Evolutionary conservation across 148 eudicot species (phyloP).

Genomic region (Chenopodium formosanum): DNA sequence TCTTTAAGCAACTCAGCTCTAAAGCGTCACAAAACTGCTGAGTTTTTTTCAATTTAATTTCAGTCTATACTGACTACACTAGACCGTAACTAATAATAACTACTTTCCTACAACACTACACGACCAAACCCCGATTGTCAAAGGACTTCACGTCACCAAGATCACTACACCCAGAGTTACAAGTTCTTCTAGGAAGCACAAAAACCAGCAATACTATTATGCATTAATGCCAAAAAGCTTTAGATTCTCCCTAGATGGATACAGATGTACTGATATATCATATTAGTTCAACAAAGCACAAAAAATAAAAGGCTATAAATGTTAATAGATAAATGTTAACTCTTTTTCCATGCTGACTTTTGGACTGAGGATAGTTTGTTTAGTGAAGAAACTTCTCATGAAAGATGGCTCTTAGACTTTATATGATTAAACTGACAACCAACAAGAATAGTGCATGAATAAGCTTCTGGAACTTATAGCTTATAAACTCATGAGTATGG

Average conservation of each 20-base stretch:
- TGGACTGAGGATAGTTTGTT: neutral
- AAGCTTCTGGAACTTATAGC: neutral
- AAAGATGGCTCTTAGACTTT: neutral
- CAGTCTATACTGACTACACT: neutral
- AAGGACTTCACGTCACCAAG: neutral
- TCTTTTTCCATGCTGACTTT: neutral
- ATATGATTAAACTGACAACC: neutral
- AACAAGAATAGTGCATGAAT: neutral
- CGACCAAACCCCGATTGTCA: too few species aligned
- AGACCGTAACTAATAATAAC: too few species aligned
- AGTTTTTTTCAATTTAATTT: neutral
- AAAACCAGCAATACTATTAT: neutral
- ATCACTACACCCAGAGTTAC: neutral
- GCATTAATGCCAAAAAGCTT: neutral
- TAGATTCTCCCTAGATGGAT: neutral
- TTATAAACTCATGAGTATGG: neutral
- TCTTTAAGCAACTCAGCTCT: neutral
- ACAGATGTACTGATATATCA: neutral
- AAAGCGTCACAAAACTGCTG: too few species aligned
- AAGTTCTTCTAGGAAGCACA: neutral
- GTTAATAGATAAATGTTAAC: neutral
- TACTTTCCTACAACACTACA: neutral
- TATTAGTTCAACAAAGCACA: neutral
- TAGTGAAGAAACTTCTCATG: neutral
- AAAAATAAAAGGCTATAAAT: neutral